Base-by-base conservation (phyloP, 371 early-diverging fungal genomes). In the Apophysomyces trapeziformis region DNA sequence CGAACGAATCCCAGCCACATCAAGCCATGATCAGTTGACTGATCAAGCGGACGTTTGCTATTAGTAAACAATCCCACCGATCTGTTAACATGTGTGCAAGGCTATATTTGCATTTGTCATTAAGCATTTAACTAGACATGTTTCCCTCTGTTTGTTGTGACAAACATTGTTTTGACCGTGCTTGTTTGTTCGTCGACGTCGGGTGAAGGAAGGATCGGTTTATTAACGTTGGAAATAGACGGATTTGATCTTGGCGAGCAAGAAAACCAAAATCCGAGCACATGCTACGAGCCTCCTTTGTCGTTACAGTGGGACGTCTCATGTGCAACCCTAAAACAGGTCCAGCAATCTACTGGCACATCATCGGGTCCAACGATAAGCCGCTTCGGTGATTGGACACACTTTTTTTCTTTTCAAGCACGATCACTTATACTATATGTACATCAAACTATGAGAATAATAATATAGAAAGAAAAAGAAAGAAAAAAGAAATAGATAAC, bases 11-110 rank as follows among this genome's bases (percentile, higher is more conserved):
- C 54, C 54, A 50, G 54, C 54, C 54, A 50, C 54, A 50, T n/a
- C 54, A 50, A 50, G 54, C 54, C 54, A 50, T 50, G 54, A 9
- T 50, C 54, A 50, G 54, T 50, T 50, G 54, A 50, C 32, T 50
- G 54, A 21, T 50, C 54, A 50, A 50, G 54, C 18, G 54, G 32
- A 50, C 21, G 21, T 21, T 21, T n/a, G 21, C 54, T 26, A 5
- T 21, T 21, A 32, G 21, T 18, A 21, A 47, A 18, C 13, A 47
- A 47, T n/a, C 2, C 2, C 2, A 47, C 7, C 16, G 47, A 50
- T 11, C 54, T 50, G n/a, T 50, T 18, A 21, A n/a, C 21, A 50
- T 9, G 21, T 9, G 54, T 21, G 41, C 41, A 5, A 50, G 21
- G 21, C 32, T 18, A 21, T 50, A 26, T 50, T 50, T 50, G 54